Base-by-base conservation (phyloP, 495 filamentous ascomycete species). In the Hypoxylon lenormandii region DNA sequence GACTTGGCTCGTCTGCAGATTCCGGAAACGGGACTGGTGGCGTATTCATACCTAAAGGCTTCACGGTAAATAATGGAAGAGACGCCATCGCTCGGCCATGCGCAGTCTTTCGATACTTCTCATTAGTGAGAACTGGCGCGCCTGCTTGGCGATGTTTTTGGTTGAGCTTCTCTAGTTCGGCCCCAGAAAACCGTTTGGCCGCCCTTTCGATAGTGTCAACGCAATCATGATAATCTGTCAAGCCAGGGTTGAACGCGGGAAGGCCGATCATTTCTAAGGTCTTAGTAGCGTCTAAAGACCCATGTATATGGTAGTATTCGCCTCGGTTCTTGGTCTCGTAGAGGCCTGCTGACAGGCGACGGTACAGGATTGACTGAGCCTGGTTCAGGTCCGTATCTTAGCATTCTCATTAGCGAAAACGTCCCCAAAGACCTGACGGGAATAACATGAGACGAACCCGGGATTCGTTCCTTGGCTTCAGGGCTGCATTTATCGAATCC, bases 231-330 rank as follows among this genome's bases (percentile, higher is more conserved):
- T 92, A 91, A 63, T 88, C 86, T 1, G 84, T 89, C 72, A 92
- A 66, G 54, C 86, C 84, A 10, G 89, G 86, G 7, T 84, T 80
- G 40, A 87, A 80, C 0, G 88, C 80, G 15, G 89, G 85, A 23
- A 93, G 80, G 0, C 89, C 89, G 54, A 92, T 86, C 89, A 92
- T 92, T 49, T 86, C 80, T 54, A 92, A 78, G 2, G 89, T 89
- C 5, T 82, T 86, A 10, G 82, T 85, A 15, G 91, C 90, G 60
- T 92, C 89, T 15, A 93, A 75, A 0, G 90, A 92, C 26, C 91
- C 90, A 75, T 93, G 91, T 57, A 92, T 90, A 72, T 94, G 91
- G 73, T 89, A 93, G 73, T 84, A 94, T 69, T 89, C 82, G 45
- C 82, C 85, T 22, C 77, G 80, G 49, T 82, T 84, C 73, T 86